Evolutionary conservation across 345 rosid species (phyloP), one percentile per base, ranked within the genome.

Genomic region (Euphorbia lathyris): DNA sequence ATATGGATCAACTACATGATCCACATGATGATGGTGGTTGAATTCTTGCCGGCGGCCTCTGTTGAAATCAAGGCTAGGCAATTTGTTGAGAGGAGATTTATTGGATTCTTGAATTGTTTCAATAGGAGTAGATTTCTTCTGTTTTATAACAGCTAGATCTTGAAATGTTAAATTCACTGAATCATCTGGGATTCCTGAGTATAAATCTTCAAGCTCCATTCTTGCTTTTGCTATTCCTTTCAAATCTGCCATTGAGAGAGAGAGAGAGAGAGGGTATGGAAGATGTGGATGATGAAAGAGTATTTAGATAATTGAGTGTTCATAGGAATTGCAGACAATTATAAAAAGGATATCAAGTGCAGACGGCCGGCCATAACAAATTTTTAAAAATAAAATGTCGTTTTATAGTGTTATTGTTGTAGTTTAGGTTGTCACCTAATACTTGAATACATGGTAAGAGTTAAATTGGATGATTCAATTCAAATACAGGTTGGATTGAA

Each of bases 131-230:
- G 74, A 13, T 63, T 61, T 75, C 57, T 67, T 79, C 53, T 59
- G 72, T 5, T 69, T 65, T 7, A 88, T 70, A 7, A 81, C 59
- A 3, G 81, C 86, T 7, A 88, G 66, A 74, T 86, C 90, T 70
- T 83, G 83, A 73, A 88, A 86, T 19, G 89, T 88, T 55, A 88
- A 87, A 68, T 88, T 83, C 9, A 88, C 90, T 0, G 93, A 88
- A 17, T 86, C 93, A 66, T 88, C 93, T 3, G 90, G 90, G 67
- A 86, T 74, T 52, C 93, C 88, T 6, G 66, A 73, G 58, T 88
- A 88, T 29, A 86, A 43, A 12, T 86, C 86, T 76, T 88, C 93
- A 10, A 86, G 93, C 78, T 88, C 90, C 79, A 72, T 53, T 43
- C 79, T 79, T 48, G 83, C 90, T 63, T 78, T 84, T 43, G 81